Conservation (phyloP, 148 eudicot species). For the Vaccinium darrowii region DNA sequence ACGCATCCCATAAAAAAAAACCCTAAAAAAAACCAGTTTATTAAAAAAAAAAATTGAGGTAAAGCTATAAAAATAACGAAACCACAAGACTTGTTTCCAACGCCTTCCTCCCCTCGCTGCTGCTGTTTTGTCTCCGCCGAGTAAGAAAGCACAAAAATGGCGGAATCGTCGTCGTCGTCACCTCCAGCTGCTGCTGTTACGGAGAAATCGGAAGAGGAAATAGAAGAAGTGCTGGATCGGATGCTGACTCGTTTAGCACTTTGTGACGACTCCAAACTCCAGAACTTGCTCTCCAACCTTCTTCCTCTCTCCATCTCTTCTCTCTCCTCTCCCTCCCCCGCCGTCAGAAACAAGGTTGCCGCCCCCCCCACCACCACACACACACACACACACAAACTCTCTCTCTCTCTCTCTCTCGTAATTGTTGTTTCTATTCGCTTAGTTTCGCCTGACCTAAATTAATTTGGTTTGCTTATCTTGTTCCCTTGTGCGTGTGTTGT, state of each 20-base stretch:
- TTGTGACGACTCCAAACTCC: constrained; percentile 79
- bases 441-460: background rate
- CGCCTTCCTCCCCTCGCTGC: background rate
- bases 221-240: constrained; percentile 69
- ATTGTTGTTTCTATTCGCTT: background rate
- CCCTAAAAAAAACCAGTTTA: too few relatives aligned
- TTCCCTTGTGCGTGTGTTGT: background rate
- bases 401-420: background rate
- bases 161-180: constrained; percentile 30
- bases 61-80: background rate
- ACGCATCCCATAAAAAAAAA: too few relatives aligned
- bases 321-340: constrained; percentile 57
- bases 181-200: constrained; percentile 9
- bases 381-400: too few relatives aligned
- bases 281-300: constrained; percentile 71
- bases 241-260: constrained; percentile 86
- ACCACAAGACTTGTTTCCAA: background rate
- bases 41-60: background rate
- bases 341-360: constrained; percentile 68
- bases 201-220: constrained; percentile 60
- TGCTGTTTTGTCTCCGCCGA: background rate
- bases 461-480: background rate
- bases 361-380: too few relatives aligned
- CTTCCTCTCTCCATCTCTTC: constrained; percentile 78
- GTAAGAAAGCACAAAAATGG: constrained; percentile 9